A percentile compares a stretch with the other conserved stretches of the same genome.
phyloP scores from a whole-genome alignment of 768 basidiomycete species.

The Auriscalpium vulgare region DNA sequence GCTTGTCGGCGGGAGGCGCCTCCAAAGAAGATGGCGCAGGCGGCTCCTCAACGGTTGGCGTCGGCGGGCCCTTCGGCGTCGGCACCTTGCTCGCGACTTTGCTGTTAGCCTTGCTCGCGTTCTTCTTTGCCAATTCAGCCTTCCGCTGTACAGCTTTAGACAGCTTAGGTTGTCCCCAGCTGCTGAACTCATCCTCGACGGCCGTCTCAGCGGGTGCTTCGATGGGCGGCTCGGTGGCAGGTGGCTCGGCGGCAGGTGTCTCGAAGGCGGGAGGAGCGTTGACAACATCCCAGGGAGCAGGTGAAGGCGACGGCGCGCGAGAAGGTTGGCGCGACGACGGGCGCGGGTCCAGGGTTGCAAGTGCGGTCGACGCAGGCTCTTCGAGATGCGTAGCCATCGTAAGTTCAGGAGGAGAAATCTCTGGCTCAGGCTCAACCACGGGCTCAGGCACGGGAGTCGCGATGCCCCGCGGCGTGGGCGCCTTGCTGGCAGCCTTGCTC shows the following conservation, averaged over 20 bases:
- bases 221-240: not conserved
- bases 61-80: slow-evolving; percentile 9
- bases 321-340: not conserved
- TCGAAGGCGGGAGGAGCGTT: not conserved
- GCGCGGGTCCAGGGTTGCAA: not conserved
- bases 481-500: slow-evolving; percentile 12
- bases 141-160: too few species aligned
- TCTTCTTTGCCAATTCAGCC: not conserved
- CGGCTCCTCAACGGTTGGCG: slow-evolving; percentile 7
- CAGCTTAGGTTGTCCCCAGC: not conserved
- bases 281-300: not conserved
- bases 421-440: not conserved
- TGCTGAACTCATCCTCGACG: not conserved
- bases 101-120: slow-evolving; percentile 7
- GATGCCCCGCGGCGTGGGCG: slow-evolving; percentile 4
- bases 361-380: too few species aligned
- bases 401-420: not conserved
- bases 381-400: not conserved
- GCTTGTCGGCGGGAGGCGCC: not conserved
- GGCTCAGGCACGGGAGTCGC: slow-evolving; percentile 7
- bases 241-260: too few species aligned
- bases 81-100: slow-evolving; percentile 8
- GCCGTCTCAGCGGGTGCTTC: not conserved
- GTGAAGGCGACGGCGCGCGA: not conserved
- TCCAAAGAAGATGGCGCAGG: not conserved